phyloP scores from a whole-genome alignment of 805 yeast species.

The Kurtzmaniella cleridarum region DNA sequence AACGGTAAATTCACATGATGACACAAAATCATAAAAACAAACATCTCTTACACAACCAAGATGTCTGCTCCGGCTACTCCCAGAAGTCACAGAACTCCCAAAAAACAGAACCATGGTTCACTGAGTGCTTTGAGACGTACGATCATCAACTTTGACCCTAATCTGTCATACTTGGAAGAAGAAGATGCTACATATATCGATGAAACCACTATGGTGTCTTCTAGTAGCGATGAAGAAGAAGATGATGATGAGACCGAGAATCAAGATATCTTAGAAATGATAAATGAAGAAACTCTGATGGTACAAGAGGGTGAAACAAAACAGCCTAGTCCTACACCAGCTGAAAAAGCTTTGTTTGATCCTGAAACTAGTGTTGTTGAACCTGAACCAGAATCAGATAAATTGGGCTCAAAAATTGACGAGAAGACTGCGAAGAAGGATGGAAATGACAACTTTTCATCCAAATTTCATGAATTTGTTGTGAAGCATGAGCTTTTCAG shows the following conservation, averaged over 20 bases:
- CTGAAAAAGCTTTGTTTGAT: constrained; percentile 4
- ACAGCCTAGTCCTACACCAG: constrained; percentile 1
- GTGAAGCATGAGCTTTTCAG: constrained; percentile 86
- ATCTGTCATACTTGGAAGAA: constrained; percentile 30
- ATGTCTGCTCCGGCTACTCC: constrained; percentile 6
- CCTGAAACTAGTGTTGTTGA: constrained; percentile 2
- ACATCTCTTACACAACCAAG: neutral
- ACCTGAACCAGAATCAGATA: constrained; percentile 1
- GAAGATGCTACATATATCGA: constrained; percentile 33
- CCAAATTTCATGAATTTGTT: constrained; percentile 32
- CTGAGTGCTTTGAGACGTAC: constrained; percentile 11
- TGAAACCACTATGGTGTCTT: constrained; percentile 13
- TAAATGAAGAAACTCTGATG: constrained; percentile 4
- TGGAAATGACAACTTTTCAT: neutral
- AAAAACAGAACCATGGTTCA: constrained; percentile 7
- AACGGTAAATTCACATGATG: neutral
- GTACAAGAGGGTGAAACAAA: constrained; percentile 1
- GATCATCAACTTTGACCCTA: constrained; percentile 15
- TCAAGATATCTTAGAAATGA: constrained; percentile 10
- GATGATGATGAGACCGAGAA: constrained; percentile 14
- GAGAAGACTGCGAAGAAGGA: neutral
- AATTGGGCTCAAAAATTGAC: neutral
- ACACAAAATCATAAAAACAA: constrained; percentile 1
- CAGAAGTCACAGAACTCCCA: constrained; percentile 4
- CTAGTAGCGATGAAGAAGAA: constrained; percentile 13